phyloP scores from a whole-genome alignment of 2,329 filamentous ascomycete genomes.

The Cytospora piceae region DNA sequence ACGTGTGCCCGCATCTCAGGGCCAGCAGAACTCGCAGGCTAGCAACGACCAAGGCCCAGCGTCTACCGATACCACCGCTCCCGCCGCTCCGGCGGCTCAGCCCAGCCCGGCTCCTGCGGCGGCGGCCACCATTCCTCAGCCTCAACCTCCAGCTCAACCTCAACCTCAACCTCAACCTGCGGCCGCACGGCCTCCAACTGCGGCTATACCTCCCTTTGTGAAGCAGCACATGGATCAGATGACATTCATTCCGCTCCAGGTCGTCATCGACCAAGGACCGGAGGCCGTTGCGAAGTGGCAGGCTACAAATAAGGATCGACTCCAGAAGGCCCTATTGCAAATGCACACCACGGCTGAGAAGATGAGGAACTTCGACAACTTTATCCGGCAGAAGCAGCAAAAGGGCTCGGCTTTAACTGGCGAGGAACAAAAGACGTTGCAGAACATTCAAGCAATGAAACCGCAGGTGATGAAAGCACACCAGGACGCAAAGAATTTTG shows the following conservation, averaged over 20 bases:
- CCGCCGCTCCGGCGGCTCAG: conserved; percentile 27
- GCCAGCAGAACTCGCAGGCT: conserved; percentile 33
- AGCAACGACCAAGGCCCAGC: conserved; percentile 21
- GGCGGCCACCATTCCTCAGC: conserved; percentile 19
- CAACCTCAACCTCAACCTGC: conserved; percentile 31
- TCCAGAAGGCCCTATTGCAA: conserved; percentile 51
- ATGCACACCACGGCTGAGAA: conserved; percentile 53
- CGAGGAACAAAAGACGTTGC: conserved; percentile 51
- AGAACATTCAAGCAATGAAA: conserved; percentile 48
- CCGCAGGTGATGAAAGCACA: conserved; percentile 50
- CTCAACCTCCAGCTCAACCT: conserved; percentile 32
- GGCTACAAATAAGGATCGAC: conserved; percentile 51
- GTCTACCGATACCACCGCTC: conserved; percentile 14
- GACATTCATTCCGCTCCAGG: conserved; percentile 49
- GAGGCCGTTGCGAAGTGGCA: conserved; percentile 53
- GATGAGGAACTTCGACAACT: conserved; percentile 47
- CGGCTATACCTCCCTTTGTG: conserved; percentile 41
- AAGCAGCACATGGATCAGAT: conserved; percentile 53
- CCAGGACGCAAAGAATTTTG: conserved; percentile 51
- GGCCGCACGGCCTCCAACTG: background rate
- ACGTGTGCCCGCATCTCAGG: conserved; percentile 32
- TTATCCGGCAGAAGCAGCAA: conserved; percentile 47
- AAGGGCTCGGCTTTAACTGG: conserved; percentile 49
- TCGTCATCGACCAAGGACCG: conserved; percentile 47
- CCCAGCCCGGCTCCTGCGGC: conserved; percentile 17